Evolutionary conservation across 192 early-diverging fungal genomes (phyloP), one percentile per base, ranked within the genome.

Genomic region (Coemansia asiatica): DNA sequence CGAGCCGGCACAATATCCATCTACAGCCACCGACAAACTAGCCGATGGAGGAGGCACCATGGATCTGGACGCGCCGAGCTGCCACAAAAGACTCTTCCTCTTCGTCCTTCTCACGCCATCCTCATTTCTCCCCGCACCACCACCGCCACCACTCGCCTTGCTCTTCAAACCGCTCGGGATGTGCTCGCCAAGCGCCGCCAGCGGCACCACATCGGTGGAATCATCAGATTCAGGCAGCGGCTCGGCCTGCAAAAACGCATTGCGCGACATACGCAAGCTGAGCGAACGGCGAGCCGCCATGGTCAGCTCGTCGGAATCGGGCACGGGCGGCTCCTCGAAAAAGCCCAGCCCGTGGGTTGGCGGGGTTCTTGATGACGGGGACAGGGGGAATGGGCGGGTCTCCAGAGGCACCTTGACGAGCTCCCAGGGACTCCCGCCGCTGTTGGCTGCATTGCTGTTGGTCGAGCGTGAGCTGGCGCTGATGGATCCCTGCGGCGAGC

Each of bases 201-300:
- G 35, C 35, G 35, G 35, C 35, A 36, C 13, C 6, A 6, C 35
- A 6, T 44, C 31, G 0, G 35, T 38, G 0, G 44, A 18, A 18
- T 79, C 76, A 16, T 79, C 76, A 10, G 76, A 56, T 47, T 79
- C 76, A 1, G 76, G 76, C 44, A 79, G 23, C 9, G 76, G 76
- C 61, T 79, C 76, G 1, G 68, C 76, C 26, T 79, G 67, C 36
- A 23, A 55, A 51, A 79, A 79, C 31, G 71, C 61, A 2, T 55
- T 79, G 13, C 59, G 70, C 44, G 76, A 73, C 76, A 79, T 69
- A 13, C 71, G 76, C 49, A 79, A 51, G 50, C 76, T 79, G 3
- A 79, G 68, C 50, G 76, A 79, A 0, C 72, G 63, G 1, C 76
- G 76, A 0, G 76, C 68, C 2, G 76, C 76, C 23, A 56, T 53